A percentile compares a stretch with the other conserved stretches of the same genome.
Conservation (phyloP, 305 asterid species). For the Ajuga reptans region DNA sequence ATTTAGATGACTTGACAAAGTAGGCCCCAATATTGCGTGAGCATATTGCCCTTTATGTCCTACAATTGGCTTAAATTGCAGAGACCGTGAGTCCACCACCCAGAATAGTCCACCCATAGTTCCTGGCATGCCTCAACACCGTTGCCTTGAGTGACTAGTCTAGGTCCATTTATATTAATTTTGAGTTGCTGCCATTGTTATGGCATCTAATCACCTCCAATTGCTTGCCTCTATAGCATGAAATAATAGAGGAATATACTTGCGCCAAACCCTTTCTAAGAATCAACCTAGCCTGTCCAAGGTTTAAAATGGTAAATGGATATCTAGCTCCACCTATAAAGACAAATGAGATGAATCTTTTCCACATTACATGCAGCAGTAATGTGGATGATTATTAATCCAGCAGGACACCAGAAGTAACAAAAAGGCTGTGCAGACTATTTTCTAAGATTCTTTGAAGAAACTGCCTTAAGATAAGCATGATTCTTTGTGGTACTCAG, state of each 20-base stretch:
- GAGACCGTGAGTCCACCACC: neutral
- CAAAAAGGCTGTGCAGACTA: neutral
- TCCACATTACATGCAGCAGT: constrained; percentile 9
- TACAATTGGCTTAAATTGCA: constrained; percentile 5
- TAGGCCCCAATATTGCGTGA: neutral
- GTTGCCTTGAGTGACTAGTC: constrained; percentile 8
- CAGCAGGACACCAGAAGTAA: neutral
- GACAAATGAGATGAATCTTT: constrained; percentile 4
- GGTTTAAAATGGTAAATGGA: neutral
- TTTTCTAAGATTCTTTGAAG: constrained; percentile 13
- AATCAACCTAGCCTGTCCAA: constrained; percentile 9
- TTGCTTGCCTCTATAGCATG: neutral
- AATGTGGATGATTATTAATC: neutral
- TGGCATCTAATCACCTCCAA: neutral
- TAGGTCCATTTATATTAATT: neutral
- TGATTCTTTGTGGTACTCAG: neutral
- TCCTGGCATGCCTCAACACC: neutral
- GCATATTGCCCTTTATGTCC: neutral
- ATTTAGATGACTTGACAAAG: constrained; percentile 1
- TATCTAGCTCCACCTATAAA: neutral
- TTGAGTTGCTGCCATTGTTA: neutral
- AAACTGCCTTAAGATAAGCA: constrained; percentile 7
- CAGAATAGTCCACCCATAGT: neutral
- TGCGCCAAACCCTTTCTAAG: neutral
- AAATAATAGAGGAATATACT: neutral